Conservation (phyloP, 2,329 filamentous ascomycete species). For the Aureobasidium namibiae region DNA sequence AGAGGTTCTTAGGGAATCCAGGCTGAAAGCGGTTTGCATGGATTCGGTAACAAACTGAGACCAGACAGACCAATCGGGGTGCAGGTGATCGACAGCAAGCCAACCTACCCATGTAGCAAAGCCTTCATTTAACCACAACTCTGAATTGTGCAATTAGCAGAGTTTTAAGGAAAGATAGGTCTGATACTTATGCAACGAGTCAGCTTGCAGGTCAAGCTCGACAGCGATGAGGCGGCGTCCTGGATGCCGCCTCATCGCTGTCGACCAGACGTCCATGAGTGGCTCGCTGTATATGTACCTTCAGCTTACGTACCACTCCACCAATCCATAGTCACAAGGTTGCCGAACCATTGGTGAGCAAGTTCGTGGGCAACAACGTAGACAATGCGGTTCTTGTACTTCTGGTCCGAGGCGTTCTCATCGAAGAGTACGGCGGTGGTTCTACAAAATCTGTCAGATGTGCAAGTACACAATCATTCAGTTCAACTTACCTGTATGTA, state of each 20-base stretch:
- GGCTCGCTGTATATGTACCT: too few species aligned
- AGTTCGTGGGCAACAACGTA: slow-evolving; percentile 98
- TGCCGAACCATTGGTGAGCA: slow-evolving; percentile 93
- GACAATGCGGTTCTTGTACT: slow-evolving; percentile 87
- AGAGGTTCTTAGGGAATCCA: slow-evolving; percentile 83
- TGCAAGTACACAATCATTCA: neutral
- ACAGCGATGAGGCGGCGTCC: neutral
- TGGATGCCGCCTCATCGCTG: too few species aligned
- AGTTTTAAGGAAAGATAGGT: too few species aligned
- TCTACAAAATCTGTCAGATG: slow-evolving; percentile 14
- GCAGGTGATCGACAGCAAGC: slow-evolving; percentile 81
- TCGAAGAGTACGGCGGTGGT: slow-evolving; percentile 96
- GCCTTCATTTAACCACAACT: slow-evolving; percentile 84
- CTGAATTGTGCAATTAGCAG: too few species aligned
- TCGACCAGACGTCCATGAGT: too few species aligned
- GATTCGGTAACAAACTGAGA: slow-evolving; percentile 93
- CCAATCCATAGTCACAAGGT: slow-evolving; percentile 95
- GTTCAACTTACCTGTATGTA: slow-evolving; percentile 52
- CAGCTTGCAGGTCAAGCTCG: too few species aligned
- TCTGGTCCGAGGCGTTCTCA: slow-evolving; percentile 79
- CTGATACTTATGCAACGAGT: too few species aligned
- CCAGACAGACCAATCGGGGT: slow-evolving; percentile 98
- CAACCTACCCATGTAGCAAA: slow-evolving; percentile 99
- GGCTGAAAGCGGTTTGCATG: slow-evolving; percentile 81
- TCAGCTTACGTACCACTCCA: too few species aligned